These are phyloP conservation scores for Crucihimalaya himalaica DNA, from an alignment of 345 rosid species.

Conservation along the genomic window DNA sequence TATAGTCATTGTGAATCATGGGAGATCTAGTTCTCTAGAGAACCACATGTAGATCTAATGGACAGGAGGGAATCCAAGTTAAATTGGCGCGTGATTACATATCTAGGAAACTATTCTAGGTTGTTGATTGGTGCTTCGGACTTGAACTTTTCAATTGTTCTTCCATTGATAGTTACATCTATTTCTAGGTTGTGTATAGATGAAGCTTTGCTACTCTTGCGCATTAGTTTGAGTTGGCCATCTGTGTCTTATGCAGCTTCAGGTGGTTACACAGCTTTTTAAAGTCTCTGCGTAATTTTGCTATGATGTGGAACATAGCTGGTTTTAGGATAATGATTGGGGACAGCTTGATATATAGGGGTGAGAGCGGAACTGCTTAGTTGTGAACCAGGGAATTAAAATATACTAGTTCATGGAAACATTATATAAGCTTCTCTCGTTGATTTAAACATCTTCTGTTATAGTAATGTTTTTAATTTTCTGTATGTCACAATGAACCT, in stretches of 20 bases:
- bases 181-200: not conserved
- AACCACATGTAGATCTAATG: not conserved
- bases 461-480: not conserved
- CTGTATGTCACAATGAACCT: not conserved
- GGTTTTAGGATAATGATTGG: constrained; percentile 1
- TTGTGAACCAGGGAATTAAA: constrained; percentile 9
- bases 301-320: constrained; percentile 17
- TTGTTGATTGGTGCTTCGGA: not conserved
- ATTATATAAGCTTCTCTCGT: not conserved
- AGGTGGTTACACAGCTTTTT: constrained; percentile 15
- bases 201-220: constrained; percentile 7
- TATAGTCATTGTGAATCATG: not conserved
- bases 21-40: not conserved
- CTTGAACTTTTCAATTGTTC: not conserved
- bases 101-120: not conserved
- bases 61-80: not conserved
- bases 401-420: not conserved
- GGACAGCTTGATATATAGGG: not conserved
- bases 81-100: not conserved
- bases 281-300: not conserved
- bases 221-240: not conserved
- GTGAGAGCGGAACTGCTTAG: constrained; percentile 11
- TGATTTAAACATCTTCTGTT: not conserved
- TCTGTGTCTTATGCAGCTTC: constrained; percentile 22
- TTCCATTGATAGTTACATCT: not conserved